Evolutionary conservation across 345 rosid genomes (phyloP).

Genomic region (Nephelium lappaceum): DNA sequence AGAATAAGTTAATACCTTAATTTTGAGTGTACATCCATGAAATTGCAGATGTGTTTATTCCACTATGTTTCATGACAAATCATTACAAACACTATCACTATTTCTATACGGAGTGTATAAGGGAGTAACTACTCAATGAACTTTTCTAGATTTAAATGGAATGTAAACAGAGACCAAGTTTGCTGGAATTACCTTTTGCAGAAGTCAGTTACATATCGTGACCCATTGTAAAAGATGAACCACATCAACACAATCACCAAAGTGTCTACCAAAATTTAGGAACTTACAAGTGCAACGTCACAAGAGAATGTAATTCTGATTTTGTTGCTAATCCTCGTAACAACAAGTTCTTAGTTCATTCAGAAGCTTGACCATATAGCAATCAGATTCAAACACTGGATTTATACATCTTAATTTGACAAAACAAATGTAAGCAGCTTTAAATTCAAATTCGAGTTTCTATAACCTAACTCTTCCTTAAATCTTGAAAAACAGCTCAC

Average conservation of each 20-base stretch:
- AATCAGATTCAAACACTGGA: not conserved
- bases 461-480: not conserved
- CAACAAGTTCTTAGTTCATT: not conserved
- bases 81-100: not conserved
- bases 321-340: not conserved
- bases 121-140: not conserved
- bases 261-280: constrained; percentile 64
- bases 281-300: constrained; percentile 23
- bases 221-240: constrained; percentile 77
- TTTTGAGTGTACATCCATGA: not conserved
- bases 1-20: not conserved
- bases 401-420: not conserved
- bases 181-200: constrained; percentile 55
- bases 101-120: not conserved
- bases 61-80: not conserved
- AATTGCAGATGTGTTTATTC: not conserved
- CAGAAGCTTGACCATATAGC: not conserved
- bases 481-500: not conserved
- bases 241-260: constrained; percentile 87
- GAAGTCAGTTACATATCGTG: constrained; percentile 59
- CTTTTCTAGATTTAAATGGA: not conserved
- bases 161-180: constrained; percentile 19
- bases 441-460: not conserved
- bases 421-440: not conserved
- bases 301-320: not conserved